Percentiles rank a stretch among this genome's conserved stretches.
Evolutionary conservation across 2,329 filamentous ascomycete genomes (phyloP).

Genomic region (Rhinocladiella mackenziei): DNA sequence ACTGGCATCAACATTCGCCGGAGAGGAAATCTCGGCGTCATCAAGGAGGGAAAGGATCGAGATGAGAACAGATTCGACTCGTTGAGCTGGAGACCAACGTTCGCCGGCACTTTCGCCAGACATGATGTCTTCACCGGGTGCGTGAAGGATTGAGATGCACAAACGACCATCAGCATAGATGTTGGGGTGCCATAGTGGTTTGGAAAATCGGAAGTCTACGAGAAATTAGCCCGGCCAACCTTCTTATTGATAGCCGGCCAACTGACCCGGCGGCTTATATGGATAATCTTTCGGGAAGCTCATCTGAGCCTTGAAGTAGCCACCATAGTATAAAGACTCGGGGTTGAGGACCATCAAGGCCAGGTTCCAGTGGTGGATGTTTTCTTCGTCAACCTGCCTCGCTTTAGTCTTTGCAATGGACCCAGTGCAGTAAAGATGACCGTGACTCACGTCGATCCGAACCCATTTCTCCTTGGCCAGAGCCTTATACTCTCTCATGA

Average conservation of each 20-base stretch:
- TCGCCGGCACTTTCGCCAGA: conserved; percentile 87
- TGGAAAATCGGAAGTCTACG: conserved; percentile 73
- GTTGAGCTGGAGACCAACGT: conserved; percentile 90
- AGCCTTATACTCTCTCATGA: conserved; percentile 82
- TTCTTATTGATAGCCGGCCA: neutral
- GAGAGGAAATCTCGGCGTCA: conserved; percentile 87
- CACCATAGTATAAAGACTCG: conserved; percentile 86
- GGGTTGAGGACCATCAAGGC: conserved; percentile 90
- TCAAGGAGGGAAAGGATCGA: conserved; percentile 89
- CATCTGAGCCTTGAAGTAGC: conserved; percentile 89
- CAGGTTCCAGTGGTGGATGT: conserved; percentile 81
- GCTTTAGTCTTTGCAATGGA: conserved; percentile 2
- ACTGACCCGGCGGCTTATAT: conserved; percentile 68
- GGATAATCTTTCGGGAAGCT: conserved; percentile 85
- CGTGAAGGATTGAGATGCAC: conserved; percentile 95
- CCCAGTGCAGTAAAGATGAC: conserved; percentile 2
- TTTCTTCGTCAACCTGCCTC: conserved; percentile 67
- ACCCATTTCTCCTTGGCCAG: conserved; percentile 91
- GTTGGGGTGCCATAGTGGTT: conserved; percentile 84
- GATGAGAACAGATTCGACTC: conserved; percentile 89
- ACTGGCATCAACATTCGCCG: conserved; percentile 90
- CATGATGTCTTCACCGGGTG: conserved; percentile 85
- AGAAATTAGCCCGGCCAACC: conserved; percentile 8
- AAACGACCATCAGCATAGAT: conserved; percentile 86
- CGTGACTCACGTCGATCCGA: conserved; percentile 67